Conservation (phyloP, 108 stramenopile genomes). For the Seminavis robusta region DNA sequence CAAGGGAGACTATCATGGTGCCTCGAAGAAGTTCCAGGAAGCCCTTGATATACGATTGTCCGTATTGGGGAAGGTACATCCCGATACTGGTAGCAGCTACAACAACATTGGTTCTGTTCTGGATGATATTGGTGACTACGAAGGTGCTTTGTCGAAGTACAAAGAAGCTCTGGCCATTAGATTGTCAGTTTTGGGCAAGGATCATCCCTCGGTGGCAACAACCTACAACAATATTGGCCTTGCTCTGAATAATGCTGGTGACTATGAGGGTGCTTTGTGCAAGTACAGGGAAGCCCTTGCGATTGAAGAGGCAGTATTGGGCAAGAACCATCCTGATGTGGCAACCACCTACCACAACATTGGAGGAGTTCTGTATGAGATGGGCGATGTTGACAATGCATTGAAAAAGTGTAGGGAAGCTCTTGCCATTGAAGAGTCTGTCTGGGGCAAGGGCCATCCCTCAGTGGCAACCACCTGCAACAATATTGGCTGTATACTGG, state of each 20-base stretch:
- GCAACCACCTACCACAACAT: conserved; percentile 33
- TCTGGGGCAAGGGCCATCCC: conserved; percentile 27
- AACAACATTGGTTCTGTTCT: conserved; percentile 15
- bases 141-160: conserved; percentile 16
- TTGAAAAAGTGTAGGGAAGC: conserved; percentile 30
- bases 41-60: conserved; percentile 27
- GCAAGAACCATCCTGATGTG: conserved; percentile 27
- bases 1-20: no score
- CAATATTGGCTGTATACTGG: conserved; percentile 18
- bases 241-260: background rate
- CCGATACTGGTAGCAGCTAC: conserved; percentile 15
- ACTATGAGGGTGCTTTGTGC: conserved; percentile 7
- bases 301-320: conserved; percentile 15
- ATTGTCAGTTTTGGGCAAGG: conserved; percentile 15
- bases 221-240: conserved; percentile 17
- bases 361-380: conserved; percentile 11
- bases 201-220: conserved; percentile 16
- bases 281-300: conserved; percentile 22
- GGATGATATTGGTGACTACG: conserved; percentile 7
- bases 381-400: conserved; percentile 17
- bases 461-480: conserved; percentile 10
- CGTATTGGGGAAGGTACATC: conserved; percentile 28
- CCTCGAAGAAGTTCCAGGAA: conserved; percentile 24
- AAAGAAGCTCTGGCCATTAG: conserved; percentile 29
- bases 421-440: conserved; percentile 14